Evolutionary conservation across 257 asterid genomes (phyloP), one percentile per base, ranked within the genome.

Genomic region (Gentiana dahurica): DNA sequence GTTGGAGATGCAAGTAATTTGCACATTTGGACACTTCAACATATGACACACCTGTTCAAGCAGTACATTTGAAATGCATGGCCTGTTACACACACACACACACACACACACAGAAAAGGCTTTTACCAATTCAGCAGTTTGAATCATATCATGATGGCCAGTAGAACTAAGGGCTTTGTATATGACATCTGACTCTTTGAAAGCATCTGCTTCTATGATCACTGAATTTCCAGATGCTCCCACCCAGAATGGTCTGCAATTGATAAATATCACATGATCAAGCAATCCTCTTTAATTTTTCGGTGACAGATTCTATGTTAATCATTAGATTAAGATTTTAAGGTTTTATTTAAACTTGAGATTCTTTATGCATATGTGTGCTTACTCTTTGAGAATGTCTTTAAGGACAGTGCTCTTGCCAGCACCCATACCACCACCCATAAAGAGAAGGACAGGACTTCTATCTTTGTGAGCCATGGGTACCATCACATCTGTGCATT

Each of bases 371-470:
- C 9, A 41, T 10, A 5, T 58, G n/a, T 45, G 60, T 34, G 55
- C 87, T 73, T 85, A 84, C 97, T 90, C 97, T 81, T 90, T 86
- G 70, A 90, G 81, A 63, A 90, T 80, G 79, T 90, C 97, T 66
- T 86, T 89, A 45, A 86, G 97, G 65, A 84, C 95, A 6, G 94
- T 84, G 65, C 95, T 89, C 76, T 89, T 89, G 41, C 95, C 97
- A 0, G 95, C 97, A 7, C 95, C 95, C 97, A 89, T 86, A 9
- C 97, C 97, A 47, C 97, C 97, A 2, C 97, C 97, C 96, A 90
- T 89, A 78, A 89, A 78, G 73, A 90, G 96, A 63, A 86, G 95
- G 46, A 86, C 86, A 0, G 94, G 97, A 49, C 95, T 86, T 71
- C 97, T 74, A 63, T 90, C 96, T 54, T 86, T 81, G 58, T 86